Base-by-base conservation (phyloP, 768 basidiomycete genomes). In the Tulasnella sp. region DNA sequence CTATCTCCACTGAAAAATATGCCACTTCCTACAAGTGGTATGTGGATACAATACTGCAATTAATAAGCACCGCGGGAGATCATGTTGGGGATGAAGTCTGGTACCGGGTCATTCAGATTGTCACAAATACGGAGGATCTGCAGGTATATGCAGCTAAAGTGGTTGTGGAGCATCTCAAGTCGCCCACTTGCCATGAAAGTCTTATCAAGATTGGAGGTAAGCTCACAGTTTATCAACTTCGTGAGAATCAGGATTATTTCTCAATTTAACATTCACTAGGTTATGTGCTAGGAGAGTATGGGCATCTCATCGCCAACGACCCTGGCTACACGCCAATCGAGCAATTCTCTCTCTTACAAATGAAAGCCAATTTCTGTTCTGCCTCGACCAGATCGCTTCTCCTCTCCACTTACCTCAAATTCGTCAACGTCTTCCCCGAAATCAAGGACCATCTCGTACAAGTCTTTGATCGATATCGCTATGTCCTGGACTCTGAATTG, bases 31-130 rank as follows among this genome's bases (percentile, higher is more conserved):
- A 93, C 67, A 91, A 92, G 67, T 93, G 92, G 92, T 98, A 99
- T 70, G 88, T 99, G 51, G 93, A 99, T 66, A 99, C 91, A 58
- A 88, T 98, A 62, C 69, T 99, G 59, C 83, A 91, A 61, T 77
- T 99, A 51, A 93, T 99, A 63, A 88, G 85, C 62, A 82, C 90
- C 34, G 95, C 95, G 9, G 95, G 95, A 48, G 95, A 99, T 61
- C 91, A 99, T 62, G 93, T 99, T 46, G 95, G 95, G 40, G 93
- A 98, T 57, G 95, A 98, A 70, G 95, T 99, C 29, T 99, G 95
- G 95, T 98, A 95, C 66, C 86, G 95, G 46, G 91, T 99, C 44
- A 84, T 99, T 24, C 95, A 96, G 63, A 96, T 99, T 54, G 88
- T 95, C 42, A 96, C 89, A 40, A 99, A 99, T 62, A 99, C 95